A percentile compares a stretch with the other conserved stretches of the same genome.
These are phyloP conservation scores for Dentipellis fragilis DNA, from an alignment of 768 basidiomycete genomes.

Conservation along the genomic window DNA sequence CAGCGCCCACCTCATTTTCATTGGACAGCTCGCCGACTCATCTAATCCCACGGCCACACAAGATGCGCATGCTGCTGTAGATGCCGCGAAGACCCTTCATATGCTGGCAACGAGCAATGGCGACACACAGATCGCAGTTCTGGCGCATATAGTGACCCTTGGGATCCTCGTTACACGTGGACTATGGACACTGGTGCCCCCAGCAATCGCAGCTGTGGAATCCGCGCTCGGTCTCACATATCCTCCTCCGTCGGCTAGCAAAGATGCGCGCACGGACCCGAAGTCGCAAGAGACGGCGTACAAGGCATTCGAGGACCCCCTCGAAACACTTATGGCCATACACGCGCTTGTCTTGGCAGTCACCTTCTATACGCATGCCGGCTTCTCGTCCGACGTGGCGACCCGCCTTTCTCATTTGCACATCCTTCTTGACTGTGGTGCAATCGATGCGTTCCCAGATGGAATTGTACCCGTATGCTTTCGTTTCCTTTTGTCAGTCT, in stretches of 20 bases:
- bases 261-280: slow-evolving; percentile 1
- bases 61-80: slow-evolving; percentile 22
- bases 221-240: slow-evolving; percentile 34
- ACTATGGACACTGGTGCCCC: slow-evolving; percentile 41
- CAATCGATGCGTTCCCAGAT: slow-evolving; percentile 27
- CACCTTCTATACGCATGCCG: slow-evolving; percentile 51
- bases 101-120: slow-evolving; percentile 19
- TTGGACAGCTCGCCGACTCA: slow-evolving; percentile 26
- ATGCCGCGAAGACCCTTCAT: slow-evolving; percentile 25
- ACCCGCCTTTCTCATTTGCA: slow-evolving; percentile 50
- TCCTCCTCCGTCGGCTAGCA: slow-evolving; percentile 3
- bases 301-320: slow-evolving; percentile 22
- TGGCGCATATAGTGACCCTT: slow-evolving; percentile 47
- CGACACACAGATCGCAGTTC: slow-evolving; percentile 35
- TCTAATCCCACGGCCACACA: background rate
- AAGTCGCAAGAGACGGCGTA: slow-evolving; percentile 8
- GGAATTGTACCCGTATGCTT: slow-evolving; percentile 29
- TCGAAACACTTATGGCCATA: slow-evolving; percentile 34
- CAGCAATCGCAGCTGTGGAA: slow-evolving; percentile 42
- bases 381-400: slow-evolving; percentile 37
- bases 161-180: slow-evolving; percentile 44
- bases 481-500: background rate
- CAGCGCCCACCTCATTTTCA: slow-evolving; percentile 43
- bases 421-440: slow-evolving; percentile 54
- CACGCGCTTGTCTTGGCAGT: slow-evolving; percentile 57